phyloP scores from a whole-genome alignment of 176 grass and related monocot genomes.

The Urochloa ruziziensis region DNA sequence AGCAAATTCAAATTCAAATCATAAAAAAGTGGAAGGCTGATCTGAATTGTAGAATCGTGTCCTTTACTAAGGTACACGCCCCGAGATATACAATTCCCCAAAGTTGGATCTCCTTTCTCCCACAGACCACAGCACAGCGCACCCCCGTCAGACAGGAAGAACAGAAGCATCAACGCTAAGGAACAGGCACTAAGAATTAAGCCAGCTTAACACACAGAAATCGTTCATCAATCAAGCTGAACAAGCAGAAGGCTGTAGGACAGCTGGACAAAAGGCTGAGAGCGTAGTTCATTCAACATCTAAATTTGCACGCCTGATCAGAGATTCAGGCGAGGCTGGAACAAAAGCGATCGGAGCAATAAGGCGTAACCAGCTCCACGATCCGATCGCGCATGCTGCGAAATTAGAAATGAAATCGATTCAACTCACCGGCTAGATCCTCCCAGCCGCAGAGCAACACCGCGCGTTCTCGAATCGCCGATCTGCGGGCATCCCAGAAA shows the following conservation, averaged over 20 bases:
- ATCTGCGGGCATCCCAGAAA: conserved; percentile 30
- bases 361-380: background rate
- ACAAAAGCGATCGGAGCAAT: background rate
- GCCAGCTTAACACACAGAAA: background rate
- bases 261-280: background rate
- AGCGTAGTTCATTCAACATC: background rate
- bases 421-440: conserved; percentile 49
- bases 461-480: conserved; percentile 23
- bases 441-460: conserved; percentile 15
- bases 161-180: background rate
- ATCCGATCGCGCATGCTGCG: background rate
- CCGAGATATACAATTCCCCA: background rate
- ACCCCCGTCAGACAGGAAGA: background rate
- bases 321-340: background rate
- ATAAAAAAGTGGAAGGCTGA: background rate
- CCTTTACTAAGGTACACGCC: background rate
- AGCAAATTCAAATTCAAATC: background rate
- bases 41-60: background rate
- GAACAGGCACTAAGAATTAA: no score
- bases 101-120: background rate
- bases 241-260: background rate
- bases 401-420: background rate
- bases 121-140: background rate
- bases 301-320: conserved; percentile 2
- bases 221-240: background rate